Conservation (phyloP, 352 stramenopile genomes). For the Globisporangium echinulatum region DNA sequence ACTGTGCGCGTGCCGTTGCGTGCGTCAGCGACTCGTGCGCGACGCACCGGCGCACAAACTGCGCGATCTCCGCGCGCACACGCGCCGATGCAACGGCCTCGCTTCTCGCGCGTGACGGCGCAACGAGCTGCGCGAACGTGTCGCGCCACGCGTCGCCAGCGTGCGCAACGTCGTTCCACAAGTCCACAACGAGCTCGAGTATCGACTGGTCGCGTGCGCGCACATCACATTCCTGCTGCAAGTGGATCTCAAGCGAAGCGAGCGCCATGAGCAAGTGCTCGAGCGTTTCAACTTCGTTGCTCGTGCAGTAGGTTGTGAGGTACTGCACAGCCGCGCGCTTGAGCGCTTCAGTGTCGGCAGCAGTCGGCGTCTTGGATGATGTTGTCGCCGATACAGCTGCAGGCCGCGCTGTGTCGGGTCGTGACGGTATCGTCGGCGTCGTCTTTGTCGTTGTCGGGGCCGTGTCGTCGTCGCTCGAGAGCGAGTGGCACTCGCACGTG, state of each 20-base stretch:
- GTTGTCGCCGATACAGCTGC: slow-evolving; percentile 13
- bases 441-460: slow-evolving; percentile 9
- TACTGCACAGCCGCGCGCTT: slow-evolving; percentile 25
- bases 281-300: slow-evolving; percentile 13
- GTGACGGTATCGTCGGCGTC: neutral
- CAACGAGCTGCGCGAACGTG: slow-evolving; percentile 3
- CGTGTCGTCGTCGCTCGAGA: slow-evolving; percentile 26
- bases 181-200: slow-evolving; percentile 12
- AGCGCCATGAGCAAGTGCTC: slow-evolving; percentile 32
- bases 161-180: slow-evolving; percentile 8
- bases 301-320: slow-evolving; percentile 15
- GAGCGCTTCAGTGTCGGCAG: slow-evolving; percentile 20
- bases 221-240: slow-evolving; percentile 1
- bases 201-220: neutral
- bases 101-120: neutral
- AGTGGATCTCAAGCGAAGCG: slow-evolving; percentile 29
- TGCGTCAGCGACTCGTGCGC: slow-evolving; percentile 7
- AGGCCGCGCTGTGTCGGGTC: neutral
- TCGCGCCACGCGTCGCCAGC: slow-evolving; percentile 6
- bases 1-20: neutral
- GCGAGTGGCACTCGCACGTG: slow-evolving; percentile 61
- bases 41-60: slow-evolving; percentile 14
- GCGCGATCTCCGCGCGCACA: slow-evolving; percentile 2
- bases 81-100: neutral
- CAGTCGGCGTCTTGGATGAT: slow-evolving; percentile 14